phyloP scores from a whole-genome alignment of 805 yeast genomes.

The Kodamaea leandrae region DNA sequence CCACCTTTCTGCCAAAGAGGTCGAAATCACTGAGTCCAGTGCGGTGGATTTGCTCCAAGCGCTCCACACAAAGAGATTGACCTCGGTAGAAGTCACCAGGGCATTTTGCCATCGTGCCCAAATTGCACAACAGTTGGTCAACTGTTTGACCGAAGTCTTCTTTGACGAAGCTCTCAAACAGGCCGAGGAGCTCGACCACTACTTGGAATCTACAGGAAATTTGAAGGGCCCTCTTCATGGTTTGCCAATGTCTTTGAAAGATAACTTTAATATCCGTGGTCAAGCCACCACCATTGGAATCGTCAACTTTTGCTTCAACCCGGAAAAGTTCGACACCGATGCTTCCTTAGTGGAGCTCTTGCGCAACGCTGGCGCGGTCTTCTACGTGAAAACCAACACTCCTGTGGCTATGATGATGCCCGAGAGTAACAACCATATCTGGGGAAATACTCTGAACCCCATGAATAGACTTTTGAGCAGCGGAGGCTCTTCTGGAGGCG shows the following conservation, averaged over 20 bases:
- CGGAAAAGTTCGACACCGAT: slow-evolving; percentile 32
- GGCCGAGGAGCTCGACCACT: slow-evolving; percentile 26
- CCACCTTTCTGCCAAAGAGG: slow-evolving; percentile 29
- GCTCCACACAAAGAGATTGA: slow-evolving; percentile 28
- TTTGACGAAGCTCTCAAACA: slow-evolving; percentile 26
- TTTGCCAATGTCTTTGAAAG: slow-evolving; percentile 36
- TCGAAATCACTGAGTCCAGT: slow-evolving; percentile 38
- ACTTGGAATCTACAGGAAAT: slow-evolving; percentile 16
- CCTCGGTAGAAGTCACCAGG: slow-evolving; percentile 44
- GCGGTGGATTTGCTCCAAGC: slow-evolving; percentile 27
- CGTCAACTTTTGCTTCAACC: slow-evolving; percentile 41
- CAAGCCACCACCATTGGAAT: slow-evolving; percentile 50
- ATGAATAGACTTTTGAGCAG: slow-evolving; percentile 41
- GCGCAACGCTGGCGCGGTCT: slow-evolving; percentile 49
- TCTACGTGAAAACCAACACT: slow-evolving; percentile 53
- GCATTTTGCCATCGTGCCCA: slow-evolving; percentile 62
- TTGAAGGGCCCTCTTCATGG: slow-evolving; percentile 31
- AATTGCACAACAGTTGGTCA: slow-evolving; percentile 52
- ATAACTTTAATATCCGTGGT: slow-evolving; percentile 46
- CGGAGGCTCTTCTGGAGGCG: slow-evolving; percentile 58
- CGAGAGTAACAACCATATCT: slow-evolving; percentile 45
- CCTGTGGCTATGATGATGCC: slow-evolving; percentile 52
- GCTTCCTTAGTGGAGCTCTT: slow-evolving; percentile 41
- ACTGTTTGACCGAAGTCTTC: slow-evolving; percentile 39
- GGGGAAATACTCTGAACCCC: slow-evolving; percentile 49